These are phyloP conservation scores for Hirschioporus abietinus DNA, from an alignment of 768 basidiomycete species.

Conservation along the genomic window DNA sequence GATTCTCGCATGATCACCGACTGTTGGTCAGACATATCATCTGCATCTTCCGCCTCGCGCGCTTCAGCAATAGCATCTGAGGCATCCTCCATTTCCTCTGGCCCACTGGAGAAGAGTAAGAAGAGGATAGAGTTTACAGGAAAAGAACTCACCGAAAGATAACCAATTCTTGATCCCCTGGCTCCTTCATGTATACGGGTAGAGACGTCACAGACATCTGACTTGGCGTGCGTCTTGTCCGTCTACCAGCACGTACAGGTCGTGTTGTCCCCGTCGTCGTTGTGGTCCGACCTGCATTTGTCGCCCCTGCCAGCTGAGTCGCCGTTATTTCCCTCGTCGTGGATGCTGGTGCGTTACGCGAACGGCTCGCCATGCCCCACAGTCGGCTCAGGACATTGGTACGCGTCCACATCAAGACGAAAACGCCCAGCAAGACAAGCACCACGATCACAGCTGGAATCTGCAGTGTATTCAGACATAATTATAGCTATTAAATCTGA, in stretches of 20 bases:
- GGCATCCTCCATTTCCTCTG: conserved; percentile 50
- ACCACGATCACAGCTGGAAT: conserved; percentile 8
- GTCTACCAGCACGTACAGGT: conserved; percentile 32
- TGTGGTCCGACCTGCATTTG: conserved; percentile 19
- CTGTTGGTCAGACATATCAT: neutral
- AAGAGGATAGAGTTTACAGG: neutral
- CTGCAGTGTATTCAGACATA: neutral
- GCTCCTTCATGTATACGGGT: conserved; percentile 79
- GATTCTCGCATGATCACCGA: neutral
- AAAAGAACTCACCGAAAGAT: conserved; percentile 40
- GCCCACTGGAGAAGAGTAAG: conserved; percentile 32
- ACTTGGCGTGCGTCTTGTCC: conserved; percentile 61
- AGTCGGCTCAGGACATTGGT: neutral
- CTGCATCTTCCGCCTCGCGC: neutral
- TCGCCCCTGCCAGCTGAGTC: conserved; percentile 47
- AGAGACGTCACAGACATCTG: conserved; percentile 76
- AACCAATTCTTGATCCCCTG: conserved; percentile 77
- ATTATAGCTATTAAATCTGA: neutral
- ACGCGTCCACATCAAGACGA: neutral
- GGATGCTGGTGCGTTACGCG: conserved; percentile 18
- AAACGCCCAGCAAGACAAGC: conserved; percentile 1
- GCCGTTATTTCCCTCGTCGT: conserved; percentile 42
- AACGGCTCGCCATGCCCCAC: conserved; percentile 2
- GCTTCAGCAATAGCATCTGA: conserved; percentile 13
- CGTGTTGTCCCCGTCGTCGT: conserved; percentile 29